phyloP scores from a whole-genome alignment of 176 grass and related monocot species.

The Elymus sibiricus region DNA sequence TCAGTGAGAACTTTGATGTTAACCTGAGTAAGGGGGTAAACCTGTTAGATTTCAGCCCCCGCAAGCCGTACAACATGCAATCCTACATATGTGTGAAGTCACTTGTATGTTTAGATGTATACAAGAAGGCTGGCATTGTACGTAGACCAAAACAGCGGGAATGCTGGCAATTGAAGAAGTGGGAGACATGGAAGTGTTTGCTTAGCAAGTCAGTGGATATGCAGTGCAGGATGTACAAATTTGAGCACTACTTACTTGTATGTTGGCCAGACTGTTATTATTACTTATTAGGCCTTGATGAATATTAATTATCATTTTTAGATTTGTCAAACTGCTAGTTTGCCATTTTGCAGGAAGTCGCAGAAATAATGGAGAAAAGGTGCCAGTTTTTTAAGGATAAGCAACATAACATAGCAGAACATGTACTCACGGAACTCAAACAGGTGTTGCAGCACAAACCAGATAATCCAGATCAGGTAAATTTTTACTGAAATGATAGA shows the following conservation, averaged over 20 bases:
- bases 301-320: neutral
- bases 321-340: neutral
- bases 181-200: neutral
- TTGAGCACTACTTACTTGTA: neutral
- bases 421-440: neutral
- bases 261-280: neutral
- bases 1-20: neutral
- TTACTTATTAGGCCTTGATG: neutral
- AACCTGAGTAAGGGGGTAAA: neutral
- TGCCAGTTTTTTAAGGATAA: neutral
- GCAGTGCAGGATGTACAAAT: neutral
- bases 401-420: neutral
- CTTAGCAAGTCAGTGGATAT: neutral
- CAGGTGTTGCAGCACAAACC: neutral
- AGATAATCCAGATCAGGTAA: neutral
- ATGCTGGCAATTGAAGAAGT: constrained; percentile 22
- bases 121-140: constrained; percentile 10
- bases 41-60: neutral
- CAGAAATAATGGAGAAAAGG: neutral
- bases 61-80: neutral
- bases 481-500: too few relatives aligned
- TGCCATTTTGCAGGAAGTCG: neutral
- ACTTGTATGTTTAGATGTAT: constrained; percentile 26
- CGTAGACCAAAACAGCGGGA: neutral
- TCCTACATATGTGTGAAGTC: constrained; percentile 10